phyloP scores from a whole-genome alignment of 2,329 filamentous ascomycete genomes.

The Penicillium vulpinum region DNA sequence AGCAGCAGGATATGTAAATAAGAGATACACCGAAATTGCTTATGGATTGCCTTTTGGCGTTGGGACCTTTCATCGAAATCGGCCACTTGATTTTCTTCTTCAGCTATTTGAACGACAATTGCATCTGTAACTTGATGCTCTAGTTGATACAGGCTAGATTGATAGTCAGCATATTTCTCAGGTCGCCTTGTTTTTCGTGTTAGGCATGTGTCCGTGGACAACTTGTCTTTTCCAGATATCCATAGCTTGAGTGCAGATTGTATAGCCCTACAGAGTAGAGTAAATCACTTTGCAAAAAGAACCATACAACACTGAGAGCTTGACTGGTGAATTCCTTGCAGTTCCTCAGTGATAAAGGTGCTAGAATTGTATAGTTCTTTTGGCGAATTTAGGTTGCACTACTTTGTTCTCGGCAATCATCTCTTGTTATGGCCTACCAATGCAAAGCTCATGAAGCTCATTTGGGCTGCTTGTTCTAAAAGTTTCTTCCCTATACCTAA shows the following conservation, averaged over 20 bases:
- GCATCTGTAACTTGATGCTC: not conserved
- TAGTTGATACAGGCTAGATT: not conserved
- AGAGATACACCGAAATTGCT: slow-evolving; percentile 37
- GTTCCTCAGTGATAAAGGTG: not conserved
- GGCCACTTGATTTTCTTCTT: not conserved
- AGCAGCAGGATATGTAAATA: slow-evolving; percentile 43
- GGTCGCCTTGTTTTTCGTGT: not conserved
- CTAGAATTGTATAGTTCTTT: not conserved
- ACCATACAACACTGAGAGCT: not conserved
- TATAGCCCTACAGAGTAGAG: no score
- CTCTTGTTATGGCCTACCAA: not conserved
- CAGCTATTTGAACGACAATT: not conserved
- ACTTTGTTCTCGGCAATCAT: not conserved
- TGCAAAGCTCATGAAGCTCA: not conserved
- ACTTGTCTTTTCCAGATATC: not conserved
- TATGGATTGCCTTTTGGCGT: slow-evolving; percentile 39
- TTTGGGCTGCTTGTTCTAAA: not conserved
- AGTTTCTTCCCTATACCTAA: no score
- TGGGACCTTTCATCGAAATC: slow-evolving; percentile 26
- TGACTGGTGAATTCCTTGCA: not conserved
- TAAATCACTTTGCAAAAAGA: not conserved
- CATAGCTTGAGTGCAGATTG: not conserved
- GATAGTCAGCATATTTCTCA: not conserved
- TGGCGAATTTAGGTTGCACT: not conserved
- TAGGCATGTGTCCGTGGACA: not conserved